phyloP scores from a whole-genome alignment of 371 early-diverging fungal genomes.

The Mortierella sp. region DNA sequence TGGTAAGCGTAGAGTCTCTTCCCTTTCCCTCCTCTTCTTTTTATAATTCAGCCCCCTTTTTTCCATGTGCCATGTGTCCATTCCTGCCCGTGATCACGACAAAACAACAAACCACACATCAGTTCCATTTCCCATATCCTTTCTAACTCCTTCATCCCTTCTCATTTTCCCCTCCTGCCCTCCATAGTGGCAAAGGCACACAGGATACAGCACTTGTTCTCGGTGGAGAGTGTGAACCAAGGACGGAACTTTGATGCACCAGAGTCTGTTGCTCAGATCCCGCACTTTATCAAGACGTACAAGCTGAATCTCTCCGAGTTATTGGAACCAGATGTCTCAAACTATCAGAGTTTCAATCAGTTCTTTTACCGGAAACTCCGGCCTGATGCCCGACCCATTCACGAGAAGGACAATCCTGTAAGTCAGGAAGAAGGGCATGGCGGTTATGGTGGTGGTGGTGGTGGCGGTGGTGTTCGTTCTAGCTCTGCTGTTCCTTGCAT shows the following conservation, averaged over 20 bases:
- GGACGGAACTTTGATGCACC: conserved; percentile 79
- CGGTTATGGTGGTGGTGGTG: no score
- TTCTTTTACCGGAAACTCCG: conserved; percentile 83
- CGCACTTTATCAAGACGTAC: conserved; percentile 74
- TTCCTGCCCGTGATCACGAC: neutral
- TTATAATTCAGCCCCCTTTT: neutral
- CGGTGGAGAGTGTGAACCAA: conserved; percentile 66
- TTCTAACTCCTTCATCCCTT: neutral
- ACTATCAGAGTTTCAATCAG: conserved; percentile 78
- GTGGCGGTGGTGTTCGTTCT: no score
- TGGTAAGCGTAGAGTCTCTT: conserved; percentile 26
- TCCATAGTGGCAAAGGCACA: conserved; percentile 59
- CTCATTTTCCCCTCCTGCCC: neutral
- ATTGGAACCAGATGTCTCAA: conserved; percentile 58
- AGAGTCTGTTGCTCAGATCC: conserved; percentile 71
- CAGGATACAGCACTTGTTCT: conserved; percentile 66
- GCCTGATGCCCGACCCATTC: conserved; percentile 68
- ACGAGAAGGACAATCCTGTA: conserved; percentile 45
- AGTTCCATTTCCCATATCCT: neutral
- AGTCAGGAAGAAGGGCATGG: no score
- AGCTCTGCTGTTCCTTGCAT: neutral
- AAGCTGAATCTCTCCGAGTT: conserved; percentile 62
- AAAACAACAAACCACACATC: no score
- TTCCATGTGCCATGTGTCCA: neutral
- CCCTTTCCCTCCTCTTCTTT: neutral